phyloP scores from a whole-genome alignment of 2,329 filamentous ascomycete genomes.

The Neonectria neomacrospora region DNA sequence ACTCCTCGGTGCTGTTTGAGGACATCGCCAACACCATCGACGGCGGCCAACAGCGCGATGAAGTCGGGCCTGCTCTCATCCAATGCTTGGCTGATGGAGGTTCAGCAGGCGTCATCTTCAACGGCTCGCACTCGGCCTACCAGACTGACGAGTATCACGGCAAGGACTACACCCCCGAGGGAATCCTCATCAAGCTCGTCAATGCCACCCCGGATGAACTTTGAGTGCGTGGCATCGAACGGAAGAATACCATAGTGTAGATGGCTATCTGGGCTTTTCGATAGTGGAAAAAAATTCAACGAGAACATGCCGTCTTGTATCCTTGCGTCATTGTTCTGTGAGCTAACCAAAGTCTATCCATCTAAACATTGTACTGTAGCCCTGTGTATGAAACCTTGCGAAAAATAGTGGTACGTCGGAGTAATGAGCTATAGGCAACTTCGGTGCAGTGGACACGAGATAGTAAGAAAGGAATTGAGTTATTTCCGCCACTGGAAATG shows the following conservation, averaged over 20 bases:
- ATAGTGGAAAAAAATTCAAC: not conserved
- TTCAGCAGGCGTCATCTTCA: slow-evolving; percentile 29
- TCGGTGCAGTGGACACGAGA: too few relatives aligned
- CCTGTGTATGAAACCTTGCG: too few relatives aligned
- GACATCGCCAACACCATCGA: slow-evolving; percentile 46
- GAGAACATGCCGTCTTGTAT: not conserved
- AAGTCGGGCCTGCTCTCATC: slow-evolving; percentile 18
- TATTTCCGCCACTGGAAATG: too few relatives aligned
- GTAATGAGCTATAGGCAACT: too few relatives aligned
- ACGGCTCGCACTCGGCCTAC: slow-evolving; percentile 31
- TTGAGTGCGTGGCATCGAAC: not conserved
- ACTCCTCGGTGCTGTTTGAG: slow-evolving; percentile 39
- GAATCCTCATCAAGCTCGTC: slow-evolving; percentile 46
- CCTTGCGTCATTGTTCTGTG: too few relatives aligned
- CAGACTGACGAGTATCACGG: slow-evolving; percentile 34
- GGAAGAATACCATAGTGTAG: too few relatives aligned
- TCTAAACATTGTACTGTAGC: too few relatives aligned
- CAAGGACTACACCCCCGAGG: slow-evolving; percentile 34
- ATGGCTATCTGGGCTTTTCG: too few relatives aligned
- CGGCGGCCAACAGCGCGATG: slow-evolving; percentile 27
- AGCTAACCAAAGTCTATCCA: too few relatives aligned
- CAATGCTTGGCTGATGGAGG: slow-evolving; percentile 44
- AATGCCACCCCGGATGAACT: slow-evolving; percentile 13
- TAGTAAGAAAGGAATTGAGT: too few relatives aligned
- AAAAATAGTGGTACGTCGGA: too few relatives aligned